phyloP scores from a whole-genome alignment of 192 early-diverging fungal species.

The Obelidium mucronatum region DNA sequence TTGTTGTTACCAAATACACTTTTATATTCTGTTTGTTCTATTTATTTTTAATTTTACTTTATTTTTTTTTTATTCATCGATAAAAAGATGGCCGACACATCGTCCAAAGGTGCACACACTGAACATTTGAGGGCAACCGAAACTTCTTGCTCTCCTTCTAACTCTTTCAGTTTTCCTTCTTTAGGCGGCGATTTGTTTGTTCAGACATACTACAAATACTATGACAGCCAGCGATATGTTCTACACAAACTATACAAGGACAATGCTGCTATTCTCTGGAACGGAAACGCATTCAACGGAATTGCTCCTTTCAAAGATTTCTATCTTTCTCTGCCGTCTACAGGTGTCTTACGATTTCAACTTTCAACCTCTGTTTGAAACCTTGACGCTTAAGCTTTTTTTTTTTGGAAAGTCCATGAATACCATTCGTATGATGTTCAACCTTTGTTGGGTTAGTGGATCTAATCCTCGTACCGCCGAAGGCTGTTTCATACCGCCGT shows the following conservation, averaged over 20 bases:
- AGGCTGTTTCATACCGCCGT: no score
- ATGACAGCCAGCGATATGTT: constrained; percentile 52
- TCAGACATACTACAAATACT: constrained; percentile 28
- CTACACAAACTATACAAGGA: constrained; percentile 50
- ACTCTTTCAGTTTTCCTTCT: not conserved
- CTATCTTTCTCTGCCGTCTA: constrained; percentile 44
- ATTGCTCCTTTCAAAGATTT: constrained; percentile 32
- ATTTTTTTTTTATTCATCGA: no score
- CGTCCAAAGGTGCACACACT: not conserved
- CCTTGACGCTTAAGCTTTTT: not conserved
- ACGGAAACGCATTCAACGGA: constrained; percentile 48
- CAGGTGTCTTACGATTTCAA: constrained; percentile 23
- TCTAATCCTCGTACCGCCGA: no score
- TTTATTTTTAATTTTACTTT: no score
- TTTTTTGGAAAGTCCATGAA: constrained; percentile 35
- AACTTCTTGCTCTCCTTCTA: no score
- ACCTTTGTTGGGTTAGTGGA: constrained; percentile 40
- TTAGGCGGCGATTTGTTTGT: constrained; percentile 5
- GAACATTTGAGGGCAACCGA: no score
- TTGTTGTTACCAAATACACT: not conserved
- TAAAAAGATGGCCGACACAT: not conserved
- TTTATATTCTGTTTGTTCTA: not conserved
- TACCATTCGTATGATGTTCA: constrained; percentile 48
- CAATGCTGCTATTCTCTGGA: constrained; percentile 49
- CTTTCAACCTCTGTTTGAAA: not conserved